A percentile compares a stretch with the other conserved stretches of the same genome.
These are phyloP conservation scores for Pythium volutum DNA, from an alignment of 352 stramenopile species.

Conservation along the genomic window DNA sequence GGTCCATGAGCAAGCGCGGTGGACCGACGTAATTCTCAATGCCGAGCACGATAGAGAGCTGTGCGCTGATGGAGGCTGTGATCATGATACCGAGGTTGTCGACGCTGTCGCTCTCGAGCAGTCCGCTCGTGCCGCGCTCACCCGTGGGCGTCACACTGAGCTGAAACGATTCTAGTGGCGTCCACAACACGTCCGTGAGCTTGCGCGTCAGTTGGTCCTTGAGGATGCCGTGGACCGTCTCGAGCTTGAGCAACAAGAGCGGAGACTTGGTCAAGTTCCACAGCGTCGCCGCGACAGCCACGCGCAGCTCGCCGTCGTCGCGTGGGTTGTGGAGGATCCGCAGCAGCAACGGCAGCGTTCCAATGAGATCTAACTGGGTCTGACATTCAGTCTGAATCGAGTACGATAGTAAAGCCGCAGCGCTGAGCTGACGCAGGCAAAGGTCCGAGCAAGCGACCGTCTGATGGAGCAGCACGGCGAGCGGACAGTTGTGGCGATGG, in stretches of 20 bases:
- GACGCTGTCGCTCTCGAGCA: slow-evolving; percentile 48
- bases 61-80: slow-evolving; percentile 39
- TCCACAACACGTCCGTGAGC: slow-evolving; percentile 51
- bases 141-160: slow-evolving; percentile 38
- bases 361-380: slow-evolving; percentile 56
- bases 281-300: slow-evolving; percentile 48
- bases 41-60: slow-evolving; percentile 46
- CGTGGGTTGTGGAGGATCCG: slow-evolving; percentile 35
- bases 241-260: slow-evolving; percentile 60
- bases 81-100: slow-evolving; percentile 64
- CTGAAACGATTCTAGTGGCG: slow-evolving; percentile 45
- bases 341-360: slow-evolving; percentile 42
- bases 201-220: slow-evolving; percentile 48
- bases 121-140: slow-evolving; percentile 38
- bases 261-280: slow-evolving; percentile 76
- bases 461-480: slow-evolving; percentile 49
- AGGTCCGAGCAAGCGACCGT: slow-evolving; percentile 27
- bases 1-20: slow-evolving; percentile 36
- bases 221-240: slow-evolving; percentile 69
- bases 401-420: slow-evolving; percentile 56
- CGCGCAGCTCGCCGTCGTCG: slow-evolving; percentile 37
- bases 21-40: slow-evolving; percentile 60
- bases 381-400: slow-evolving; percentile 72
- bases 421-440: slow-evolving; percentile 39
- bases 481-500: slow-evolving; percentile 62